phyloP scores from a whole-genome alignment of 2,329 filamentous ascomycete genomes.

The Aurifilum marmelostoma region DNA sequence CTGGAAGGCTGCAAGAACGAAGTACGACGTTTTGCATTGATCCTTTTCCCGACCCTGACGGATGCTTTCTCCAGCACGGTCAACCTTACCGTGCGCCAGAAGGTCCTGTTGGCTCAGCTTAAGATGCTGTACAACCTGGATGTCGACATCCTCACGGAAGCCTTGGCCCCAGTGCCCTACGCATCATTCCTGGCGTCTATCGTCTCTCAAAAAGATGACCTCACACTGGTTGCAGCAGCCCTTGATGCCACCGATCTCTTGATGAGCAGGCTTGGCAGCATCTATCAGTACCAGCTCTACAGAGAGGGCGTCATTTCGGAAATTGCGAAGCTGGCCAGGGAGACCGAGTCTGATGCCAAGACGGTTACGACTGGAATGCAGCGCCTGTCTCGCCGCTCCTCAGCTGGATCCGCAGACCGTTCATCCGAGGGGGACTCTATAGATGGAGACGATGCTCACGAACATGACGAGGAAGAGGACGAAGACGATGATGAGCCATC shows the following conservation, averaged over 20 bases:
- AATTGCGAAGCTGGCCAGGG: slow-evolving; percentile 75
- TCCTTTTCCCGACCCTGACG: slow-evolving; percentile 91
- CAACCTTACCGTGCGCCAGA: slow-evolving; percentile 90
- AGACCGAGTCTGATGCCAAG: slow-evolving; percentile 42
- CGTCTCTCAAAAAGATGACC: slow-evolving; percentile 91
- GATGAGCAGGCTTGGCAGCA: slow-evolving; percentile 77
- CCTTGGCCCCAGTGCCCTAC: slow-evolving; percentile 85
- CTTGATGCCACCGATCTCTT: slow-evolving; percentile 89
- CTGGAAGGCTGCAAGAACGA: slow-evolving; percentile 82
- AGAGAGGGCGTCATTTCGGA: slow-evolving; percentile 94
- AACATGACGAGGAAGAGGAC: slow-evolving; percentile 55
- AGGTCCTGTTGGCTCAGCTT: slow-evolving; percentile 91
- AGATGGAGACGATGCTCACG: slow-evolving; percentile 54
- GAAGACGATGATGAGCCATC: slow-evolving; percentile 48
- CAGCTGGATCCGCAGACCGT: slow-evolving; percentile 34
- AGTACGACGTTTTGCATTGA: slow-evolving; percentile 88
- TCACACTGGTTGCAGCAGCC: slow-evolving; percentile 81
- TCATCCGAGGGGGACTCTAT: slow-evolving; percentile 33
- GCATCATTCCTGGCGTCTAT: slow-evolving; percentile 95
- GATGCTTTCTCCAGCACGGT: slow-evolving; percentile 98
- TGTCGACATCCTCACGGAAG: slow-evolving; percentile 79
- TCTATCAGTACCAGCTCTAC: slow-evolving; percentile 96
- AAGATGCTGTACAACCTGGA: slow-evolving; percentile 99
- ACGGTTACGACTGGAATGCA: slow-evolving; percentile 32
- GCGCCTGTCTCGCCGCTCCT: slow-evolving; percentile 37